phyloP scores from a whole-genome alignment of 1,284 basidiomycete species.

The Porogramme epimiltina region DNA sequence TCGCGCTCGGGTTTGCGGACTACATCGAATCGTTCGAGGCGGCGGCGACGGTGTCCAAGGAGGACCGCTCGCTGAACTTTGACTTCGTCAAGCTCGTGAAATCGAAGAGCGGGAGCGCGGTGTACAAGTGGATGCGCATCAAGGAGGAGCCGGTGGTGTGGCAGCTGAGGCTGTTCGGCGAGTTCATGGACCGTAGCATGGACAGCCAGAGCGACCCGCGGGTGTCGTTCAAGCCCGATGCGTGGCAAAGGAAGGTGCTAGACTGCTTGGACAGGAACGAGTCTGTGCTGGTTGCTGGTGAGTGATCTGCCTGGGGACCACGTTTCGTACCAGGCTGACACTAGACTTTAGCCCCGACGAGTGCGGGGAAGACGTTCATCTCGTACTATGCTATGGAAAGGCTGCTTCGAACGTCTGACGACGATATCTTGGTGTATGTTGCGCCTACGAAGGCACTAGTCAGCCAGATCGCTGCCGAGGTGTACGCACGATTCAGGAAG shows the following conservation, averaged over 20 bases:
- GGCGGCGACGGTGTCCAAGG: slow-evolving; percentile 19
- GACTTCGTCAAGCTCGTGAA: slow-evolving; percentile 56
- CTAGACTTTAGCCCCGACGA: slow-evolving; percentile 54
- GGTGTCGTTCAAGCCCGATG: slow-evolving; percentile 67
- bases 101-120: slow-evolving; percentile 40
- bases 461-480: slow-evolving; percentile 67
- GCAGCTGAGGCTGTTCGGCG: slow-evolving; percentile 70
- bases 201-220: slow-evolving; percentile 58
- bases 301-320: too few species aligned
- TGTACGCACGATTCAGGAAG: slow-evolving; percentile 71
- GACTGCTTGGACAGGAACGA: slow-evolving; percentile 61
- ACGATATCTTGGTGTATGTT: slow-evolving; percentile 71
- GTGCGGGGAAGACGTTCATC: slow-evolving; percentile 76
- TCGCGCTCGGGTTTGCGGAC: slow-evolving; percentile 46
- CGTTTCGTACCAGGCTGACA: not conserved
- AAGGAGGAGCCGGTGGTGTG: slow-evolving; percentile 58
- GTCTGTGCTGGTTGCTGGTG: slow-evolving; percentile 68
- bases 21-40: slow-evolving; percentile 34
- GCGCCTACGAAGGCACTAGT: slow-evolving; percentile 77
- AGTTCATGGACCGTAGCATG: slow-evolving; percentile 73
- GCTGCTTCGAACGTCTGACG: slow-evolving; percentile 57
- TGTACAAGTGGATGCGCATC: slow-evolving; percentile 57
- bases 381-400: slow-evolving; percentile 78
- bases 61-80: slow-evolving; percentile 50
- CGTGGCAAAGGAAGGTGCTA: slow-evolving; percentile 68